A percentile compares a stretch with the other conserved stretches of the same genome.
Conservation (phyloP, 106 monocot species). For the Dactylorhiza incarnata region DNA sequence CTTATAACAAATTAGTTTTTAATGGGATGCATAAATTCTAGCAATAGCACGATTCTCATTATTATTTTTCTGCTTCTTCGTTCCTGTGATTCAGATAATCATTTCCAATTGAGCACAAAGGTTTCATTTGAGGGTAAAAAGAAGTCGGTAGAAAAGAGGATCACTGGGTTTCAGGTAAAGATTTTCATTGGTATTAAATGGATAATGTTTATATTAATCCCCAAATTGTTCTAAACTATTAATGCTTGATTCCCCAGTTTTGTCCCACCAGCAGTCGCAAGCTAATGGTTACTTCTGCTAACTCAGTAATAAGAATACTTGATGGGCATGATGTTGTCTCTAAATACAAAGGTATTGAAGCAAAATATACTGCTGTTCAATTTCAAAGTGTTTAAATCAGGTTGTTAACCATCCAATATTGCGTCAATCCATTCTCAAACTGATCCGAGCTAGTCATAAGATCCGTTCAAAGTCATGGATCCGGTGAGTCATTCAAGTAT, state of each 20-base stretch:
- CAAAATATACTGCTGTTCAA: background rate
- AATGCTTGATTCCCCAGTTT: slow-evolving; percentile 12
- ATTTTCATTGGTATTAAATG: slow-evolving; percentile 1
- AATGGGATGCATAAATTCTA: too few species aligned
- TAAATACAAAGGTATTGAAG: slow-evolving; percentile 33
- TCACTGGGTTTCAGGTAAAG: slow-evolving; percentile 82
- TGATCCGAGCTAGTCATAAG: too few species aligned
- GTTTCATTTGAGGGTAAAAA: slow-evolving; percentile 50
- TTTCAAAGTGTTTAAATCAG: background rate
- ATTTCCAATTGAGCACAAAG: slow-evolving; percentile 37
- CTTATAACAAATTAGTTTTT: too few species aligned
- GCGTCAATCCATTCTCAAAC: too few species aligned
- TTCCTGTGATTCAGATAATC: slow-evolving; percentile 34
- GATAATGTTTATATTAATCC: background rate
- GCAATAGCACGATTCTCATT: too few species aligned
- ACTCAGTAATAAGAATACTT: slow-evolving; percentile 32
- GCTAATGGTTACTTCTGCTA: slow-evolving; percentile 32
- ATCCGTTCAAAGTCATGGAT: too few species aligned
- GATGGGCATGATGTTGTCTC: slow-evolving; percentile 21
- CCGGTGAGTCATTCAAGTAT: too few species aligned
- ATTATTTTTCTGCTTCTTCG: background rate
- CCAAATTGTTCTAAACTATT: slow-evolving; percentile 1
- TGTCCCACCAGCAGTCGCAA: slow-evolving; percentile 16
- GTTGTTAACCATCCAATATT: background rate
- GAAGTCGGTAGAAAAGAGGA: slow-evolving; percentile 58